Evolutionary conservation across 305 asterid genomes (phyloP).

Genomic region (Fraxinus albicans): DNA sequence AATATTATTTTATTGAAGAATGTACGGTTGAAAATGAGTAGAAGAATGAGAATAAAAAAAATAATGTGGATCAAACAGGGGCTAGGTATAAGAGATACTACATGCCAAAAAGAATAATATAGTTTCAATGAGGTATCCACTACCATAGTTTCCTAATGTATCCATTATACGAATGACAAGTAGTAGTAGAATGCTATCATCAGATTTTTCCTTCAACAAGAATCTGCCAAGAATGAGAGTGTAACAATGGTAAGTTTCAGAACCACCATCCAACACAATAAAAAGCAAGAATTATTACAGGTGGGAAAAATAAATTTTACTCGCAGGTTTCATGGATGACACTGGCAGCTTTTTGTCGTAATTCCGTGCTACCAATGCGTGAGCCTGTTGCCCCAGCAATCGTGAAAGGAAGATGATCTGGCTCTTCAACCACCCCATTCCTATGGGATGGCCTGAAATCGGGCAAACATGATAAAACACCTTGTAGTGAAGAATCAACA

Average conservation of each 20-base stretch:
- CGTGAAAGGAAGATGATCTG: constrained; percentile 52
- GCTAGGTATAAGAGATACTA: constrained; percentile 2
- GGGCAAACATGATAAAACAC: constrained; percentile 95
- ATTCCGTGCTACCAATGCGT: constrained; percentile 78
- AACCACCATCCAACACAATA: constrained; percentile 22
- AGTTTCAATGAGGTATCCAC: constrained; percentile 21
- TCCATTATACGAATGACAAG: constrained; percentile 94
- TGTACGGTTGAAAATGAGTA: too few relatives aligned
- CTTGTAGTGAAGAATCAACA: constrained; percentile 94
- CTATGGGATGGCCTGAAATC: constrained; percentile 85
- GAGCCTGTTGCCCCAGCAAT: constrained; percentile 98
- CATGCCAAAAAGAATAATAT: constrained; percentile 18
- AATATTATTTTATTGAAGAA: too few relatives aligned
- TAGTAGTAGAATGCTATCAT: constrained; percentile 91
- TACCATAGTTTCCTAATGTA: constrained; percentile 91
- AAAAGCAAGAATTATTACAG: constrained; percentile 13
- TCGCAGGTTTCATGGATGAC: constrained; percentile 85
- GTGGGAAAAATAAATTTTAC: constrained; percentile 39
- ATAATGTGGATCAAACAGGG: too few relatives aligned
- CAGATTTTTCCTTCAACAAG: constrained; percentile 90
- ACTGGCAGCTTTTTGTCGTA: constrained; percentile 85
- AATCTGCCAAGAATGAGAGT: constrained; percentile 52
- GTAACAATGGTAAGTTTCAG: constrained; percentile 26
- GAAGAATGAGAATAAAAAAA: too few relatives aligned
- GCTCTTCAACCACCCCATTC: constrained; percentile 69